These are phyloP conservation scores for Myxozyma neotropica DNA, from an alignment of 805 yeast genomes.

Conservation along the genomic window DNA sequence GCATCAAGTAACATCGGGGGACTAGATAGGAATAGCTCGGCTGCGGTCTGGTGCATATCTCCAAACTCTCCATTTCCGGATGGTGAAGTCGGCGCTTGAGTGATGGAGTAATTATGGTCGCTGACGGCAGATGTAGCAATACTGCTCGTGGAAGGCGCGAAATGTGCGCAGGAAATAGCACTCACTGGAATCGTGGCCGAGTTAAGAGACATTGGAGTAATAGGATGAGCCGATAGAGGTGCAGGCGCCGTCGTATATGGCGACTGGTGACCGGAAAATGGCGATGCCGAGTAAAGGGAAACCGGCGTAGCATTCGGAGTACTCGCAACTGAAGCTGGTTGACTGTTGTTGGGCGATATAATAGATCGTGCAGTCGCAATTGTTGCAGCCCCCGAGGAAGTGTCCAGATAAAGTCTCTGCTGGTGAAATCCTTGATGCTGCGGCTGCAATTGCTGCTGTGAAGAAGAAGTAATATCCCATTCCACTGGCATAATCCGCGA, in stretches of 20 bases:
- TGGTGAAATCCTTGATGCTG: neutral
- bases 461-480: neutral
- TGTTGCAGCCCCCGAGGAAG: conserved; percentile 6
- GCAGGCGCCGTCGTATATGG: neutral
- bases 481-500: neutral
- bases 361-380: neutral
- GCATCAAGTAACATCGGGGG: neutral
- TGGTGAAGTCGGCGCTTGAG: neutral
- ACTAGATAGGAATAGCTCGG: conserved; percentile 6
- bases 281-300: conserved; percentile 4
- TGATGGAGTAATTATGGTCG: neutral
- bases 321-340: neutral
- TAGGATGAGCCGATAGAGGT: neutral
- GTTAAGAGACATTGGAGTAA: neutral
- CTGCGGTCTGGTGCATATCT: conserved; percentile 11
- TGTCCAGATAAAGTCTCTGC: conserved; percentile 7
- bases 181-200: neutral
- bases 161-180: neutral
- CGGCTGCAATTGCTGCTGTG: neutral
- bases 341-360: neutral
- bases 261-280: conserved; percentile 6
- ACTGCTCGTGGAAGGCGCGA: neutral
- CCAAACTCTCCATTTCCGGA: too few relatives aligned
- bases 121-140: neutral
- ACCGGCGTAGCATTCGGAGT: conserved; percentile 9